Percentiles rank a stretch among this genome's conserved stretches.
phyloP scores from a whole-genome alignment of 805 yeast species.

The Cyberlindnera suaveolens region DNA sequence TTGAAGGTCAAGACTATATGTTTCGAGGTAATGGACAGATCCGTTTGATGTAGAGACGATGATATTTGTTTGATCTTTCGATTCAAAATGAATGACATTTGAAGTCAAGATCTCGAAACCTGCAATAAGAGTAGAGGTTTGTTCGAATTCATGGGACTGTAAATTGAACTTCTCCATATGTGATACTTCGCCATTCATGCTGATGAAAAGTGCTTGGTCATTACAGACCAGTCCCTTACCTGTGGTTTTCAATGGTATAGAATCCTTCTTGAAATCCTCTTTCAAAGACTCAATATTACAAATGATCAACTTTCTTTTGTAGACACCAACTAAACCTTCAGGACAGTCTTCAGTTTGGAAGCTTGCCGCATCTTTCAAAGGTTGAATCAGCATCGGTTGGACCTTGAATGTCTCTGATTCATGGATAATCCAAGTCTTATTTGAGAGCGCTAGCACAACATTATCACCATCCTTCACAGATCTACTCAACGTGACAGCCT shows the following conservation, averaged over 20 bases:
- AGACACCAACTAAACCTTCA: conserved; percentile 60
- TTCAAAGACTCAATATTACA: conserved; percentile 42
- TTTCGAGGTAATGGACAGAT: conserved; percentile 17
- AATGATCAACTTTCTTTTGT: conserved; percentile 45
- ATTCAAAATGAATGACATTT: conserved; percentile 19
- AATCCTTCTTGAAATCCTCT: conserved; percentile 29
- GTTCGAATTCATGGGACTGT: conserved; percentile 9
- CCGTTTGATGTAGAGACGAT: conserved; percentile 37
- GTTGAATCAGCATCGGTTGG: conserved; percentile 24
- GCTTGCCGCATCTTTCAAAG: conserved; percentile 40
- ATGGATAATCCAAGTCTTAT: conserved; percentile 29
- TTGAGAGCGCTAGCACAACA: conserved; percentile 27
- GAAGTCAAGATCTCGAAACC: conserved; percentile 12
- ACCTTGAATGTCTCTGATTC: conserved; percentile 20
- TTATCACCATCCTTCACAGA: conserved; percentile 6
- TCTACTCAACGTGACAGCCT: conserved; percentile 44
- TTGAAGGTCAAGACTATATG: conserved; percentile 33
- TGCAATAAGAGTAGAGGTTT: conserved; percentile 2
- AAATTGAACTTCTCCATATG: conserved; percentile 13
- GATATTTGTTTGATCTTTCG: conserved; percentile 27
- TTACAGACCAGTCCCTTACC: conserved; percentile 37
- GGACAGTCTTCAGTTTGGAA: conserved; percentile 59
- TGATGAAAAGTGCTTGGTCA: conserved; percentile 19
- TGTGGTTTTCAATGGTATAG: conserved; percentile 40
- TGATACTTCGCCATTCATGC: conserved; percentile 5